Evolutionary conservation across 2,329 filamentous ascomycete species (phyloP), one percentile per base, ranked within the genome.

Genomic region (Trichoderma cornu-damae): DNA sequence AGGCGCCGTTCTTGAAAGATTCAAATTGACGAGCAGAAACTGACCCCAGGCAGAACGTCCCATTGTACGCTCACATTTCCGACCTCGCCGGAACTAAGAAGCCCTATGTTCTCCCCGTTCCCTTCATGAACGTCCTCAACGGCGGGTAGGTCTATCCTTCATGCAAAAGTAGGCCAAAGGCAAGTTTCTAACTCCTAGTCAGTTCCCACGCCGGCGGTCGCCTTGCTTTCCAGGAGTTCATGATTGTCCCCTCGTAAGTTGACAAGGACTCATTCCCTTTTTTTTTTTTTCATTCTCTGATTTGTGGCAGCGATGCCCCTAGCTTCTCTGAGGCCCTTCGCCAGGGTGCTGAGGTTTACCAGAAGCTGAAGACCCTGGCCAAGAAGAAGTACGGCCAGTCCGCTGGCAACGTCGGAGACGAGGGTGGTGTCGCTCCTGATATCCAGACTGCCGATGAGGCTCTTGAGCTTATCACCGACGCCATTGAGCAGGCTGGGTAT

Each of bases 301-400:
- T 26, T 3, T 11, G 32, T 67, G 40, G 42, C 61, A 90, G 87
- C 67, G 81, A 85, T 62, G 94, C 94, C 66, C 87, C 91, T 61
- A 87, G 89, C 62, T 99, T 99, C 86, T 85, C 87, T 67, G 94
- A 99, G 83, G 94, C 88, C 73, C 87, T 99, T 79, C 92, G 93
- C 75, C 90, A 96, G 79, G 94, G 94, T 76, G 79, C 93, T 69
- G 94, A 99, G 80, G 91, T 96, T 70, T 99, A 99, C 87, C 93
- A 97, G 79, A 88, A 89, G 79, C 89, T 99, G 70, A 99, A 99
- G 88, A 70, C 82, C 69, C 85, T 97, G 62, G 92, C 94, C 75
- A 97, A 97, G 89, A 94, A 96, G 89, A 94, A 90, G 84, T 99
- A 99, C 76, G 94, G 94, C 73, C 93, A 96, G 79, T 96, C 94